These are phyloP conservation scores for Myxozyma vanderwaltii DNA, from an alignment of 805 yeast genomes.

Conservation along the genomic window DNA sequence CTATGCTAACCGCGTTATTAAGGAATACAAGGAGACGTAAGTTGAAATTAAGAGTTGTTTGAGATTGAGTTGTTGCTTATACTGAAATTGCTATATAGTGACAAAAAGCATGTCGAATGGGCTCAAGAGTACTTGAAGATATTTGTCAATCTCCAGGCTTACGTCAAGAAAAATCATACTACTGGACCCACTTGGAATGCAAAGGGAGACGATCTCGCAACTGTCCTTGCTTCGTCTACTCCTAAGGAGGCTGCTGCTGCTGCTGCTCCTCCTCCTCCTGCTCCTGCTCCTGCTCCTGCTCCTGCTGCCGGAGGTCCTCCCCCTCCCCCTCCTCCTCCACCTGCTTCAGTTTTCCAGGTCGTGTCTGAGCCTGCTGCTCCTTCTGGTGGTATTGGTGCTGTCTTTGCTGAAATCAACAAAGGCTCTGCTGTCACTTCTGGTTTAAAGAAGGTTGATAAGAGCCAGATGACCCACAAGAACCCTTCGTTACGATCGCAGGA, in stretches of 20 bases:
- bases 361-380: constrained; percentile 38
- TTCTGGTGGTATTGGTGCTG: constrained; percentile 74
- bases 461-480: constrained; percentile 92
- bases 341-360: constrained; percentile 61
- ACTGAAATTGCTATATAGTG: constrained; percentile 38
- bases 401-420: constrained; percentile 83
- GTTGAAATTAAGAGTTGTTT: neutral
- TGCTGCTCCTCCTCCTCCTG: constrained; percentile 43
- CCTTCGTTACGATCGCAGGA: constrained; percentile 71
- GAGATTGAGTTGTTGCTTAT: neutral
- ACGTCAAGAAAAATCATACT: constrained; percentile 74
- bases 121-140: constrained; percentile 63
- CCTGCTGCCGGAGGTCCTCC: constrained; percentile 57
- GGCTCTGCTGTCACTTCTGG: constrained; percentile 85
- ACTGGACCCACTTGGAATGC: constrained; percentile 84
- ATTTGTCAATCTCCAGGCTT: constrained; percentile 69
- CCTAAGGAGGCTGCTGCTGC: constrained; percentile 46
- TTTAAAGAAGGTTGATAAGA: constrained; percentile 86
- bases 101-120: constrained; percentile 76
- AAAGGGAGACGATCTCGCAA: constrained; percentile 55
- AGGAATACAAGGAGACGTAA: constrained; percentile 69
- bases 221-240: constrained; percentile 47
- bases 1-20: constrained; percentile 88
- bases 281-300: constrained; percentile 46
- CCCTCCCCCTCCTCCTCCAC: constrained; percentile 94